These are phyloP conservation scores for Balakata baccata DNA, from an alignment of 345 rosid genomes.

Conservation along the genomic window DNA sequence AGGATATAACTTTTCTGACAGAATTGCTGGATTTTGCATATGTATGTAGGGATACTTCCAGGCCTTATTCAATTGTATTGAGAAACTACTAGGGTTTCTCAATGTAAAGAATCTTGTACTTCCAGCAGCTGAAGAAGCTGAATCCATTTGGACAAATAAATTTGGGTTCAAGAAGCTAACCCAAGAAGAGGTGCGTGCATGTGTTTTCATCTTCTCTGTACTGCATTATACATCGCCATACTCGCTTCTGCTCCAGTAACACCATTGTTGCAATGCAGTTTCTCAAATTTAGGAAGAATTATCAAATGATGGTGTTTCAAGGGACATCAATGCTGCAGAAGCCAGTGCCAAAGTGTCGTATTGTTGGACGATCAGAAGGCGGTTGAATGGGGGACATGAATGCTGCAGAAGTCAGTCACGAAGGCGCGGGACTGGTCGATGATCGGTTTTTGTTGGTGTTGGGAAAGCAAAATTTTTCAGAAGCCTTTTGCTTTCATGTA, in stretches of 20 bases:
- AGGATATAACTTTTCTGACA: neutral
- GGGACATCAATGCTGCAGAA: constrained; percentile 85
- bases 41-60: constrained; percentile 84
- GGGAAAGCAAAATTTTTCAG: constrained; percentile 8
- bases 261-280: constrained; percentile 29
- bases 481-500: constrained; percentile 11
- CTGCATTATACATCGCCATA: neutral
- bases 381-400: neutral
- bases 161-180: constrained; percentile 66
- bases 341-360: constrained; percentile 43
- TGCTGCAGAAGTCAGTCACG: too few species aligned
- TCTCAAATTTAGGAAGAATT: constrained; percentile 46
- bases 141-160: constrained; percentile 82
- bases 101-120: constrained; percentile 66
- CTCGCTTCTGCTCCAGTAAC: too few species aligned
- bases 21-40: neutral
- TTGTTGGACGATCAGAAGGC: constrained; percentile 27
- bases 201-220: neutral
- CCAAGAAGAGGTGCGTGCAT: constrained; percentile 52
- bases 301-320: constrained; percentile 70
- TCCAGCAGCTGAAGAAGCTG: constrained; percentile 88
- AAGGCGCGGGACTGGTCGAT: neutral
- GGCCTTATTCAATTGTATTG: constrained; percentile 64
- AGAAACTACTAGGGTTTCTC: constrained; percentile 63
- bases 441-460: neutral